Percentiles rank a stretch among this genome's conserved stretches.
Conservation (phyloP, 1,284 basidiomycete genomes). For the Microbotryum lychnidis-dioicae region DNA sequence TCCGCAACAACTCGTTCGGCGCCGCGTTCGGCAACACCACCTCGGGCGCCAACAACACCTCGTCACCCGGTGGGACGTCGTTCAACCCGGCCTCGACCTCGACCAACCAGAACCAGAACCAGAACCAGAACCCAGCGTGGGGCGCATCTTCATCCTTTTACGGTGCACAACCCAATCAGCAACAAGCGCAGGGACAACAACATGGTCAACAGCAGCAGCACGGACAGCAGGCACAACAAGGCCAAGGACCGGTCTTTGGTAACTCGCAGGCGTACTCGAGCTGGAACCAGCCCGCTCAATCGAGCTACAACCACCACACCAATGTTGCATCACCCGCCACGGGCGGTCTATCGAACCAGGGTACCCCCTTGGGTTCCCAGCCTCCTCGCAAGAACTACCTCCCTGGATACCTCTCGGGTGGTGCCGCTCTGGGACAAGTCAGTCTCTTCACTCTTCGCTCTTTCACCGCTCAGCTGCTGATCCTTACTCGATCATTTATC, state of each 20-base stretch:
- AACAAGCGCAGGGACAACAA: neutral
- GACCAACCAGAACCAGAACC: neutral
- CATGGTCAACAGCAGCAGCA: neutral
- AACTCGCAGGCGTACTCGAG: neutral
- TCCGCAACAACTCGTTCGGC: too few relatives aligned
- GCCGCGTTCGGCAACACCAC: too few relatives aligned
- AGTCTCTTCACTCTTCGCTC: neutral
- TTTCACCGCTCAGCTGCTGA: neutral
- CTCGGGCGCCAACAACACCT: neutral
- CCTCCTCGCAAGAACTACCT: slow-evolving; percentile 11
- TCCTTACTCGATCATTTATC: neutral
- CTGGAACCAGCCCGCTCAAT: neutral
- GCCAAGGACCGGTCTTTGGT: neutral
- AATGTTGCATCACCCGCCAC: too few relatives aligned
- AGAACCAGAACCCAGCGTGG: neutral
- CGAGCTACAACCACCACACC: too few relatives aligned
- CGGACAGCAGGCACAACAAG: neutral
- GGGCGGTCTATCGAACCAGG: too few relatives aligned
- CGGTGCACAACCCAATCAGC: neutral
- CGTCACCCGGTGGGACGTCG: neutral
- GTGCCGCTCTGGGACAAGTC: slow-evolving; percentile 13
- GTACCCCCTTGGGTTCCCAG: too few relatives aligned
- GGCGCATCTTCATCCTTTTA: neutral
- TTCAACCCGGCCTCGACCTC: neutral
- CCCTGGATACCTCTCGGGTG: slow-evolving; percentile 26